A percentile compares a stretch with the other conserved stretches of the same genome.
phyloP scores from a whole-genome alignment of 306 rosid species.

The Sechiopsis laciniata region DNA sequence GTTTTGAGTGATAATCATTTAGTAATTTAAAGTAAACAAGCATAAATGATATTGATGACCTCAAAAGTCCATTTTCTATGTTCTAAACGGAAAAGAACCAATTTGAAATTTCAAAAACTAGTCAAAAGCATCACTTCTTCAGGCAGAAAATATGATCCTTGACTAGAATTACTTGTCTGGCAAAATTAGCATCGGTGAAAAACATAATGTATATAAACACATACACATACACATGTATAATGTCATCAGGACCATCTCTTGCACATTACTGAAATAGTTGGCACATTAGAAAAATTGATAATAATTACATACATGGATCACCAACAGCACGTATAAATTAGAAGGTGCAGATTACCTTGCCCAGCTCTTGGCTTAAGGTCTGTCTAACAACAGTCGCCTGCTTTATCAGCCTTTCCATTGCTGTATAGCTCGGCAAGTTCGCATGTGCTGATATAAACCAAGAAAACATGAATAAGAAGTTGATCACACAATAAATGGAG shows the following conservation, averaged over 20 bases:
- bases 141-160: not conserved
- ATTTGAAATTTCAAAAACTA: too few species aligned
- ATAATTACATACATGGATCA: not conserved
- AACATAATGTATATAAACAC: not conserved
- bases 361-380: conserved; percentile 53
- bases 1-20: too few species aligned
- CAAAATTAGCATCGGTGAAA: not conserved
- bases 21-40: conserved; percentile 12
- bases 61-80: not conserved
- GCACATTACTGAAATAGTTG: not conserved
- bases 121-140: not conserved
- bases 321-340: conserved; percentile 10
- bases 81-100: not conserved
- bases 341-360: conserved; percentile 46
- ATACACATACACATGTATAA: not conserved
- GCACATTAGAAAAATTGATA: not conserved
- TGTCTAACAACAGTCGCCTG: conserved; percentile 75
- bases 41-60: not conserved
- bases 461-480: conserved; percentile 13
- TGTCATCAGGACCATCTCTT: not conserved
- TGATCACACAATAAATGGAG: not conserved
- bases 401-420: conserved; percentile 83
- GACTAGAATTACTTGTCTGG: not conserved
- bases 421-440: conserved; percentile 61
- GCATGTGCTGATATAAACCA: conserved; percentile 55